Base-by-base conservation (phyloP, 1,284 basidiomycete species). In the Ganoderma resinaceum region DNA sequence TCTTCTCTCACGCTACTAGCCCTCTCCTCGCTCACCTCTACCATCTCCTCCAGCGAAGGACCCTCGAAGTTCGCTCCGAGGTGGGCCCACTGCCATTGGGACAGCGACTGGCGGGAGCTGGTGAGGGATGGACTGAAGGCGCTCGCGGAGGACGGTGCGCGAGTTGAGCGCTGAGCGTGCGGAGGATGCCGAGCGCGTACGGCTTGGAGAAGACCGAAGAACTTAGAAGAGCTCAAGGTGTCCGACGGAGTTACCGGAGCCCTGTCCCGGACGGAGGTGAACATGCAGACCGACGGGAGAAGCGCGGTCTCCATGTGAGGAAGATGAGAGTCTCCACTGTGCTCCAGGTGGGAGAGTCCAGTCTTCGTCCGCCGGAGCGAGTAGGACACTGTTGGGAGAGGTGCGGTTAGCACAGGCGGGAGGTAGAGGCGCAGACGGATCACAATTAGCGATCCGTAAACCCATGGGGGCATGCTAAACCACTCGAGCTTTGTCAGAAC, bases 231-330 rank as follows among this genome's bases (percentile, higher is more conserved):
- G 72, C 60, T 85, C 81, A 20, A 86, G 79, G 68, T 86, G 82
- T 59, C 78, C 31, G 43, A 46, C 3, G 46, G 62, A 62, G 31
- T 23, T 7, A 29, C 26, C 52, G 37, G 26, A 20, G 60, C 38
- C 55, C 37, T 53, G 20, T 81, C 77, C 61, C 75, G 74, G 14
- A 78, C 78, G 70, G 83, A 80, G 53, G 82, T 70, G 49, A 85
- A 68, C 80, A 84, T 85, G 70, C 80, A 83, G 5, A 82, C 68
- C 4, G 81, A 81, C 2, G 86, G 86, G 40, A 85, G 76, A 18
- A 81, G 77, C 14, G 86, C 84, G 3, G 85, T 83, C 71, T 86
- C 85, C 85, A 84, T 29, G 85, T 83, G 62, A 86, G 80, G 29
- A 78, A 68, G 68, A 86, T 84, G 65, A 87, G 80, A 40, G 80